Conservation (phyloP, 805 yeast genomes). For the Zygotorulaspora danielsina region DNA sequence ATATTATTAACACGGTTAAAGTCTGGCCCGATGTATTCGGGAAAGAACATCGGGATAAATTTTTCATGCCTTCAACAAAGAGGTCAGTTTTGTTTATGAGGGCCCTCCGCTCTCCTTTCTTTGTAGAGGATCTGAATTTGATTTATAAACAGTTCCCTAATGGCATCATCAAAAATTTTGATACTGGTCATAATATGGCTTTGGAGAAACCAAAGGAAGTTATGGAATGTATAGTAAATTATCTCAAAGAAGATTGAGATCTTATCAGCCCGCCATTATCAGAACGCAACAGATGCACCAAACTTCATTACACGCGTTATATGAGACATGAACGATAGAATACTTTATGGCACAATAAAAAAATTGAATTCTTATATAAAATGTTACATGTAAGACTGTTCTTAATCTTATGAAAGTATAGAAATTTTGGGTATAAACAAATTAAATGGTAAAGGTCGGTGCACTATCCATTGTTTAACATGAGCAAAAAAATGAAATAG, state of each 20-base stretch:
- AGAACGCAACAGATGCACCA: too few relatives aligned
- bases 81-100: slow-evolving; percentile 43
- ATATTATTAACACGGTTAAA: slow-evolving; percentile 21
- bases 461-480: too few relatives aligned
- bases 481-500: too few relatives aligned
- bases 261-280: too few relatives aligned
- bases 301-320: too few relatives aligned
- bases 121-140: slow-evolving; percentile 32
- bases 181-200: slow-evolving; percentile 32
- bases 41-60: slow-evolving; percentile 6
- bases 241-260: slow-evolving; percentile 12
- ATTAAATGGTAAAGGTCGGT: too few relatives aligned
- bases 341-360: too few relatives aligned
- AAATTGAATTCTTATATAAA: slow-evolving; percentile 5
- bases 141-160: slow-evolving; percentile 27
- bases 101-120: slow-evolving; percentile 42
- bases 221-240: slow-evolving; percentile 16
- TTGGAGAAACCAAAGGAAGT: slow-evolving; percentile 27
- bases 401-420: not conserved
- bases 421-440: slow-evolving; percentile 1
- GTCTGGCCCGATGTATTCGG: slow-evolving; percentile 23
- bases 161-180: slow-evolving; percentile 23
- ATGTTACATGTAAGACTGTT: slow-evolving; percentile 9
- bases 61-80: slow-evolving; percentile 8
- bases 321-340: too few relatives aligned